Base-by-base conservation (phyloP, 1,284 basidiomycete species). In the Malassezia brasiliensis region DNA sequence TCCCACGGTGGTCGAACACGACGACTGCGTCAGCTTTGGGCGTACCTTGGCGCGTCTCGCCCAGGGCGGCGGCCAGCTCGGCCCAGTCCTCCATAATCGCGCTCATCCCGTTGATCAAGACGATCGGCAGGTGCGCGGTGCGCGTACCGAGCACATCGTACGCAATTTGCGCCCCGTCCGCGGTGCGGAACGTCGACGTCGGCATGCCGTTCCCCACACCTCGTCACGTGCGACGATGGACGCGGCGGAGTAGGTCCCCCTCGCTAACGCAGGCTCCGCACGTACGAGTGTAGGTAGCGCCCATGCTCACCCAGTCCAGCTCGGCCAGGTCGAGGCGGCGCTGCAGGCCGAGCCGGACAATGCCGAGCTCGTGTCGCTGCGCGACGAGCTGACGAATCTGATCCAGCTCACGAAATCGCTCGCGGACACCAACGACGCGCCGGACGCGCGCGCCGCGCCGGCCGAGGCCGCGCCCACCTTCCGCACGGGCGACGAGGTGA, bases 321-420 rank as follows among this genome's bases (percentile, higher is more conserved):
- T 96, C 44, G 84, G 85, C 7, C 88, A 94, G 76, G 90, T 96
- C 62, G 86, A 90, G 71, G 77, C 84, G 56, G 88, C 90, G 25
- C 84, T 98, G 52, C 79, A 83, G 54, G 77, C 82, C 25, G 90
- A 96, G 75, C 87, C 89, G 5, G 78, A 80, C 63, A 96, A 93
- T 75, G 75, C 78, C 54, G 90, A 90, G 76, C 75, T 82, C 32
- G 69, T 76, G 47, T 77, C 73, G 15, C 82, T 96, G 59, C 85
- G 85, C 69, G 81, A 81, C 22, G 90, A 96, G 79, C 81, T 98
- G 57, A 80, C 85, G 67, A 85, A 93, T 77, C 85, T 98, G 71
- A 91, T 96, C 74, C 79, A 82, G 30, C 83, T 96, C 65, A 88
- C 90, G 80, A 49, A 63, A 28, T 54, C 62, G 17, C 57, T 65